A percentile compares a stretch with the other conserved stretches of the same genome.
Evolutionary conservation across 1,139 yeast genomes (phyloP).

Genomic region (Geotrichum restrictum): DNA sequence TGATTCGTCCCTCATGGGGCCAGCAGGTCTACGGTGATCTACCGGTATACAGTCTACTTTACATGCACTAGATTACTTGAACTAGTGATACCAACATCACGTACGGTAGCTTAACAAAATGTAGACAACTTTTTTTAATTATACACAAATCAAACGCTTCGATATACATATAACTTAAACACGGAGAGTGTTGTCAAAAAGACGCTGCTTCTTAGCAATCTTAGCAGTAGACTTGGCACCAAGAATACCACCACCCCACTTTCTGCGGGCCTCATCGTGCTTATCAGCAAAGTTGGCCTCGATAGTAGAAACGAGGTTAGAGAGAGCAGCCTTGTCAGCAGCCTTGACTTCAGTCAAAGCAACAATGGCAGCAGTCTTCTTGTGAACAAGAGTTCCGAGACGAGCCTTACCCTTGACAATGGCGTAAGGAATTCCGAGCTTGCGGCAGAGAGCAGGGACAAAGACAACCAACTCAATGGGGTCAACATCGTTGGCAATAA

Average conservation of each 20-base stretch:
- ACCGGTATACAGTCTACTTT: too few relatives aligned
- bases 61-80: too few relatives aligned
- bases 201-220: conserved; percentile 48
- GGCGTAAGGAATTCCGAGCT: conserved; percentile 99
- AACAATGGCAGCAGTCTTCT: conserved; percentile 94
- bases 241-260: conserved; percentile 99
- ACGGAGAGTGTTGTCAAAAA: conserved; percentile 18
- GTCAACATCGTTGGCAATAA: conserved; percentile 97
- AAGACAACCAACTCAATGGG: conserved; percentile 95
- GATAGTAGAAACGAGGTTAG: conserved; percentile 87
- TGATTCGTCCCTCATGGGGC: too few relatives aligned
- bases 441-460: conserved; percentile 97
- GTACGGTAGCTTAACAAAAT: background rate
- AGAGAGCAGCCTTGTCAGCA: conserved; percentile 91
- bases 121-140: background rate
- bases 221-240: conserved; percentile 89
- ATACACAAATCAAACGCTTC: background rate
- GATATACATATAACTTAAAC: conserved; percentile 8
- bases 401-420: conserved; percentile 98
- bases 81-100: too few relatives aligned
- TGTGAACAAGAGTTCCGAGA: conserved; percentile 94
- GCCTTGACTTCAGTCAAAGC: conserved; percentile 92
- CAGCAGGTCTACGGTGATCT: too few relatives aligned
- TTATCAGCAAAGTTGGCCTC: conserved; percentile 87
- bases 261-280: conserved; percentile 93